Evolutionary conservation across 2,329 filamentous ascomycete genomes (phyloP).

Genomic region (Neopestalotiopsis sp.): DNA sequence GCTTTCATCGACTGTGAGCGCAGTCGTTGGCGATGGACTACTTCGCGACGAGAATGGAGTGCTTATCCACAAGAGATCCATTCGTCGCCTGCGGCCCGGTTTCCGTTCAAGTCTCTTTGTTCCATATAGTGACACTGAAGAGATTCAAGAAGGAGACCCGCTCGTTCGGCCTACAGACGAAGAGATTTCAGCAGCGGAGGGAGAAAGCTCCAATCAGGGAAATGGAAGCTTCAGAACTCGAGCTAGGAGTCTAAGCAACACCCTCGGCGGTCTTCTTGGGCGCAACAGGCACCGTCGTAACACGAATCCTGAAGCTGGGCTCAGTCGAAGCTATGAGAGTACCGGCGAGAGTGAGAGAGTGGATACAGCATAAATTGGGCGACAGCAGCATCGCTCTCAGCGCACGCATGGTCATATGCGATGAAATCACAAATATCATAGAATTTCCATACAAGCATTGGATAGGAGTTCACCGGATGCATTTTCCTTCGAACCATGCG

Average conservation of each 20-base stretch:
- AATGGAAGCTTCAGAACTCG: slow-evolving; percentile 34
- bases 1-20: slow-evolving; percentile 62
- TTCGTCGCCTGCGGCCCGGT: slow-evolving; percentile 52
- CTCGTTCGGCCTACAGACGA: slow-evolving; percentile 26
- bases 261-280: slow-evolving; percentile 42
- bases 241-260: slow-evolving; percentile 44
- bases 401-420: not conserved
- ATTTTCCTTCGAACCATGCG: not conserved
- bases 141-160: slow-evolving; percentile 27
- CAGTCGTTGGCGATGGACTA: slow-evolving; percentile 61
- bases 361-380: not conserved
- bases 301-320: slow-evolving; percentile 32
- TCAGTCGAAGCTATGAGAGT: slow-evolving; percentile 20
- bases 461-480: slow-evolving; percentile 1
- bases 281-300: slow-evolving; percentile 33
- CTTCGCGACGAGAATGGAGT: slow-evolving; percentile 50
- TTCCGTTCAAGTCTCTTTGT: slow-evolving; percentile 62
- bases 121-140: slow-evolving; percentile 46
- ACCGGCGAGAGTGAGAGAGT: not conserved
- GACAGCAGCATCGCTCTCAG: not conserved
- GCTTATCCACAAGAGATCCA: slow-evolving; percentile 46
- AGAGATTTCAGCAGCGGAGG: slow-evolving; percentile 27
- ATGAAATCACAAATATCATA: not conserved
- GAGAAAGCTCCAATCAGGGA: slow-evolving; percentile 22
- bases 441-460: not conserved